These are phyloP conservation scores for Triangularia setosa DNA, from an alignment of 2,329 filamentous ascomycete genomes.

Conservation along the genomic window DNA sequence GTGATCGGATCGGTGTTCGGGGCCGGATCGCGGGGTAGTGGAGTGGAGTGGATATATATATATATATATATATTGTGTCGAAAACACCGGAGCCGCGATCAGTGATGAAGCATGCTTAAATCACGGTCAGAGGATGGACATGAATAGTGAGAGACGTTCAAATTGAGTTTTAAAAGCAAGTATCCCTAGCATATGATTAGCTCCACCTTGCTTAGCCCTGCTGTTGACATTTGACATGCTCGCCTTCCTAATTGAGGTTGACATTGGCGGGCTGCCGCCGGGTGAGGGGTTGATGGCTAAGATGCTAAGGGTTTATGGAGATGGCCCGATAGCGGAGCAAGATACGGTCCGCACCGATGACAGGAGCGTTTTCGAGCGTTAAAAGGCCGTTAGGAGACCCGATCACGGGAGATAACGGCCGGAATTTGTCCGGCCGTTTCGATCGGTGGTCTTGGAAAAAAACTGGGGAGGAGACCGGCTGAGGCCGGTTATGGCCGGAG, in stretches of 20 bases:
- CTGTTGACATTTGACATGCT: background rate
- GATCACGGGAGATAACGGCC: constrained; percentile 20
- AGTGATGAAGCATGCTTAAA: background rate
- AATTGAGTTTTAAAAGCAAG: background rate
- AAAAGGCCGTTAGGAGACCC: background rate
- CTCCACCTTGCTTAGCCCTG: background rate
- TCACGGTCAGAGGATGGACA: background rate
- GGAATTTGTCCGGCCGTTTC: constrained; percentile 27
- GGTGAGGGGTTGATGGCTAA: background rate
- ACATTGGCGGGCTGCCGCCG: background rate
- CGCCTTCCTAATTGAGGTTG: background rate
- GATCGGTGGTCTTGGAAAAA: background rate
- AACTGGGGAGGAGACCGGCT: constrained; percentile 16
- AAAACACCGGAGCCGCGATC: background rate
- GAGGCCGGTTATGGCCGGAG: constrained; percentile 29
- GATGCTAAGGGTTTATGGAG: background rate
- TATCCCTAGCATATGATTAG: background rate
- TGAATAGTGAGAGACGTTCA: background rate
- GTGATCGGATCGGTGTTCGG: background rate
- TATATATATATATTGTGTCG: too few species aligned
- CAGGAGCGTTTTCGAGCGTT: background rate
- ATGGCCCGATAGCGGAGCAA: constrained; percentile 18
- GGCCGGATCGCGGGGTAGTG: background rate
- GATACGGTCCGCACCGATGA: background rate
- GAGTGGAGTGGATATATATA: too few species aligned